phyloP scores from a whole-genome alignment of 257 asterid genomes.

The Cruciata laevipes region DNA sequence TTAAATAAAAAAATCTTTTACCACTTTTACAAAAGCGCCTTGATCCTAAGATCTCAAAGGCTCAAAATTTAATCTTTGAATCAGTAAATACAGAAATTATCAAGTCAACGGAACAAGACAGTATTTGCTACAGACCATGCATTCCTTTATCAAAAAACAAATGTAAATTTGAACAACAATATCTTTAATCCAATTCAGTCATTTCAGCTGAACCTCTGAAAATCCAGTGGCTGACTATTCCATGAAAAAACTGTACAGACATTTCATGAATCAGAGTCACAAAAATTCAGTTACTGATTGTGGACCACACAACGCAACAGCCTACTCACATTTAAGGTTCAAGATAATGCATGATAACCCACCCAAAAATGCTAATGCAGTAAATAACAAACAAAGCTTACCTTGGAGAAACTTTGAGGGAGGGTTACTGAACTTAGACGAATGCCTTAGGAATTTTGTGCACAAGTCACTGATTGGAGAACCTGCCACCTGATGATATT shows the following conservation, averaged over 20 bases:
- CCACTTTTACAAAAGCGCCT: neutral
- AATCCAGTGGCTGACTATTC: neutral
- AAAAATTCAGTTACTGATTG: neutral
- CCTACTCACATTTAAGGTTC: neutral
- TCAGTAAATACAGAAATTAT: neutral
- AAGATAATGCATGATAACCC: neutral
- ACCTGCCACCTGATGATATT: conserved; percentile 61
- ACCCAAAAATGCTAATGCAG: neutral
- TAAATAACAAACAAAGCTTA: conserved; percentile 14
- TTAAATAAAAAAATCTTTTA: neutral
- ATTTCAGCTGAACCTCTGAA: neutral
- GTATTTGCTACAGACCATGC: neutral
- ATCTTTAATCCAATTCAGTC: neutral
- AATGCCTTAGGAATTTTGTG: conserved; percentile 17
- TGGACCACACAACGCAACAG: neutral
- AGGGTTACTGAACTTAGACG: conserved; percentile 18
- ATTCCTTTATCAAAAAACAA: neutral
- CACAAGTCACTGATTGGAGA: too few relatives aligned
- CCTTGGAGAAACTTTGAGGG: conserved; percentile 26
- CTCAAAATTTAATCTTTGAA: neutral
- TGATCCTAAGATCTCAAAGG: neutral
- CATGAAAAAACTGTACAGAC: too few relatives aligned
- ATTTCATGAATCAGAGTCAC: neutral
- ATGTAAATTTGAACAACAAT: neutral
- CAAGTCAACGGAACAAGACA: neutral